phyloP scores from a whole-genome alignment of 768 basidiomycete species.

The Leucocoprinus leucothites region DNA sequence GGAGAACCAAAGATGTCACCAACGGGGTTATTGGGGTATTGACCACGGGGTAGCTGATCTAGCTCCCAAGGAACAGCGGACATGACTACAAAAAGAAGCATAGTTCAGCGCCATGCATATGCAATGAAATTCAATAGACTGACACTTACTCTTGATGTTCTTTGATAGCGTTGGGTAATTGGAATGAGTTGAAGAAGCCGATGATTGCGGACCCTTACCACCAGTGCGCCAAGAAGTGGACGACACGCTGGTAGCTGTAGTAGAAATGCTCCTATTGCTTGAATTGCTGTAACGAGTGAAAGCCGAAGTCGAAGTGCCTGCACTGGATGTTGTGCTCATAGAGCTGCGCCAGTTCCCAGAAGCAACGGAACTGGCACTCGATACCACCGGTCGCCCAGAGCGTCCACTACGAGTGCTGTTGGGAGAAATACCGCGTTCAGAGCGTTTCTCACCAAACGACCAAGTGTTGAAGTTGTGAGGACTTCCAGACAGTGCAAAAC shows the following conservation, averaged over 20 bases:
- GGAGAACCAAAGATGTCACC: conserved; percentile 64
- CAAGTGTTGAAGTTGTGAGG: conserved; percentile 29
- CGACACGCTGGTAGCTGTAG: conserved; percentile 78
- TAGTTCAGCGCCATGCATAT: neutral
- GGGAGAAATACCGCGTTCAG: conserved; percentile 54
- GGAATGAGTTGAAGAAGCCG: conserved; percentile 25
- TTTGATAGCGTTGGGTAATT: conserved; percentile 42
- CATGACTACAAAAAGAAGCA: conserved; percentile 50
- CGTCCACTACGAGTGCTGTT: conserved; percentile 51
- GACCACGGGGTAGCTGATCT: conserved; percentile 62
- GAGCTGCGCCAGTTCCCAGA: conserved; percentile 81
- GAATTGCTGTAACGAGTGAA: conserved; percentile 82
- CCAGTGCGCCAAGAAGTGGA: conserved; percentile 69
- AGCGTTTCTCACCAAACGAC: conserved; percentile 28
- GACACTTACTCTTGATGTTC: conserved; percentile 79
- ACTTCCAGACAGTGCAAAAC: conserved; percentile 24
- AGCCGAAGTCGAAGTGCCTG: conserved; percentile 63
- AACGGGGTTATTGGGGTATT: conserved; percentile 50
- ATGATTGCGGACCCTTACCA: conserved; percentile 31
- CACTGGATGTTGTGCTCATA: conserved; percentile 65
- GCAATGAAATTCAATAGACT: neutral
- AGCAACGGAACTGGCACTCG: conserved; percentile 59
- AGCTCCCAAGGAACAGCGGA: conserved; percentile 77
- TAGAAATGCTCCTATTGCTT: conserved; percentile 70
- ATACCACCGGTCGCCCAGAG: conserved; percentile 38